Evolutionary conservation across 257 asterid species (phyloP).

Genomic region (Lycium ferocissimum): DNA sequence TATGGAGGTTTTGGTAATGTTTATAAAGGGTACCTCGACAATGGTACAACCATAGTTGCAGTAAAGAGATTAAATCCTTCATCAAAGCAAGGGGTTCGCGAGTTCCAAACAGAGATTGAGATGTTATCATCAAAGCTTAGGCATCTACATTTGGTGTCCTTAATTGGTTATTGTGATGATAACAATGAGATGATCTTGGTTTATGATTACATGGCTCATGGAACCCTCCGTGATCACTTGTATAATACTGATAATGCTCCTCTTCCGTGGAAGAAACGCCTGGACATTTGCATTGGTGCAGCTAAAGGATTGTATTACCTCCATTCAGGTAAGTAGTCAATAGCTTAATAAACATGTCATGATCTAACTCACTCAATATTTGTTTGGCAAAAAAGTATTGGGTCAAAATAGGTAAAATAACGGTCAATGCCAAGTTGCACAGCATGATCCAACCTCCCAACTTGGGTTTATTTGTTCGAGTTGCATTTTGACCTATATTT

Average conservation of each 20-base stretch:
- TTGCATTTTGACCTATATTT: neutral
- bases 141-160: conserved; percentile 63
- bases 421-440: neutral
- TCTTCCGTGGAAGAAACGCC: conserved; percentile 60
- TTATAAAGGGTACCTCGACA: conserved; percentile 53
- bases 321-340: conserved; percentile 44
- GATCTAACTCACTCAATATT: neutral
- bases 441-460: neutral
- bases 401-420: neutral
- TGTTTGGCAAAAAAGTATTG: neutral
- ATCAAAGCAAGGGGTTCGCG: conserved; percentile 61
- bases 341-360: neutral
- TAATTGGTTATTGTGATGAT: conserved; percentile 70
- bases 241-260: conserved; percentile 48
- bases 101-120: conserved; percentile 68
- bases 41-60: conserved; percentile 46
- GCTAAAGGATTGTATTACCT: conserved; percentile 73
- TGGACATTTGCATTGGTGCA: conserved; percentile 63
- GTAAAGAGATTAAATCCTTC: conserved; percentile 54
- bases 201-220: conserved; percentile 70
- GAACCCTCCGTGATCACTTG: conserved; percentile 33
- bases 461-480: neutral
- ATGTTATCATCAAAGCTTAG: conserved; percentile 60
- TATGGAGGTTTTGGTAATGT: conserved; percentile 69
- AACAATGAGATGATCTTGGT: conserved; percentile 67